A percentile compares a stretch with the other conserved stretches of the same genome.
Conservation (phyloP, 2,329 filamentous ascomycete species). For the Capronia coronata region DNA sequence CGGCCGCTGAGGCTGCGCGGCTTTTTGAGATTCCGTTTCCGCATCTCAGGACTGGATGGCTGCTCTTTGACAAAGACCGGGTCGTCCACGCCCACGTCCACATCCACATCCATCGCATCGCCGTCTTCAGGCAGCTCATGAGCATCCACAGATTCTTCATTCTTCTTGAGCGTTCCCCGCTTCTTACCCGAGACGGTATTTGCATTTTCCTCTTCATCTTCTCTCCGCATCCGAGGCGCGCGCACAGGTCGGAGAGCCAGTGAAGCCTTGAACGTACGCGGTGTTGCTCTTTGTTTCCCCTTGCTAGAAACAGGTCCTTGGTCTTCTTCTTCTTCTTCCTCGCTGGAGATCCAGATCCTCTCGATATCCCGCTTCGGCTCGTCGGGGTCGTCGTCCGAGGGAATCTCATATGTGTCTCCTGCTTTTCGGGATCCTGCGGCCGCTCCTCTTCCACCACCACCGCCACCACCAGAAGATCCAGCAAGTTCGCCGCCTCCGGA, state of each 20-base stretch:
- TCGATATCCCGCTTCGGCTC: constrained; percentile 47
- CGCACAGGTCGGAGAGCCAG: constrained; percentile 24
- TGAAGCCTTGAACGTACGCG: constrained; percentile 37
- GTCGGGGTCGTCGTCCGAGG: constrained; percentile 47
- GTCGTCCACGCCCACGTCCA: constrained; percentile 31
- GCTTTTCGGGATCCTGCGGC: constrained; percentile 28
- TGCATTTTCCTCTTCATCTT: constrained; percentile 10
- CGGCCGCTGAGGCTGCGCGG: constrained; percentile 25
- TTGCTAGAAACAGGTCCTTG: constrained; percentile 34
- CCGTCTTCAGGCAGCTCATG: constrained; percentile 6
- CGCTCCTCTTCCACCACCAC: constrained; percentile 30
- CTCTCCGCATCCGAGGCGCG: constrained; percentile 11
- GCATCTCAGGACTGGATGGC: constrained; percentile 37
- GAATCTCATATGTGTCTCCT: constrained; percentile 37
- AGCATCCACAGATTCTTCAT: constrained; percentile 10
- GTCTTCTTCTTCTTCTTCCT: constrained; percentile 48
- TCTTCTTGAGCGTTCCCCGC: constrained; percentile 3
- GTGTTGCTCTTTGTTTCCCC: constrained; percentile 44
- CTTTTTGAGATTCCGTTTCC: constrained; percentile 38
- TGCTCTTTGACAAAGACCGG: constrained; percentile 29
- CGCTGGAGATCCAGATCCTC: constrained; percentile 50
- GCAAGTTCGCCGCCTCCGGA: constrained; percentile 23
- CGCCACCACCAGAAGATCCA: constrained; percentile 30
- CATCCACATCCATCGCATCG: too few relatives aligned
- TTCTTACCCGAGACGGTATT: constrained; percentile 1